Evolutionary conservation across 805 yeast genomes (phyloP).

Genomic region (Yarrowia divulgata): DNA sequence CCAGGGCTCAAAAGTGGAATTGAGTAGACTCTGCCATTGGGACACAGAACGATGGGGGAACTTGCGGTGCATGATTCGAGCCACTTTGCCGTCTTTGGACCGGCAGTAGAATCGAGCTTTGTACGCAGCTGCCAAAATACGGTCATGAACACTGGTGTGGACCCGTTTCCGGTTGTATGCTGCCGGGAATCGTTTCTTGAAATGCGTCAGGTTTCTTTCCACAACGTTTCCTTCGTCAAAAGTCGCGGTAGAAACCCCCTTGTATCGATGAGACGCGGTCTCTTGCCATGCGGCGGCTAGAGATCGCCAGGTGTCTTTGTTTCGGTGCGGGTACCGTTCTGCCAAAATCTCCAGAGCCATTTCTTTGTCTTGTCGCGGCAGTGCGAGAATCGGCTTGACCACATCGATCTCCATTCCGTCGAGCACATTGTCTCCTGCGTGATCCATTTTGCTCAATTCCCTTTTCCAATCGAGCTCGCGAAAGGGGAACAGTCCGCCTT

Average conservation of each 20-base stretch:
- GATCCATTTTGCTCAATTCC: not conserved
- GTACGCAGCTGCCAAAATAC: not conserved
- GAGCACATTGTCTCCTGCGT: not conserved
- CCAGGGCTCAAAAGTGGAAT: not conserved
- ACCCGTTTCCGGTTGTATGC: not conserved
- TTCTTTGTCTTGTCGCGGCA: not conserved
- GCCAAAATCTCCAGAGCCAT: not conserved
- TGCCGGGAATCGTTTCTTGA: not conserved
- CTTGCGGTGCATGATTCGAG: not conserved
- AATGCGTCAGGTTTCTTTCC: not conserved
- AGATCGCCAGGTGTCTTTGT: not conserved
- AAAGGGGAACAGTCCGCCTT: not conserved
- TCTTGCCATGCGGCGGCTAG: not conserved
- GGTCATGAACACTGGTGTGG: not conserved
- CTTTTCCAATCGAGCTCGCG: not conserved
- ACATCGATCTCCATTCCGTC: slow-evolving; percentile 1
- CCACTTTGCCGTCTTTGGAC: not conserved
- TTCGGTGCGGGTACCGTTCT: not conserved
- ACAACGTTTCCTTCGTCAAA: not conserved
- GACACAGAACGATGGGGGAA: not conserved
- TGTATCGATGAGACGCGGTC: not conserved
- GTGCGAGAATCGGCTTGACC: not conserved
- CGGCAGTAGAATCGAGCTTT: not conserved
- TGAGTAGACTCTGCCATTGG: not conserved
- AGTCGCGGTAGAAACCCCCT: not conserved